Conservation (phyloP, 208 protist species). For the Trypanosoma scelopori region DNA sequence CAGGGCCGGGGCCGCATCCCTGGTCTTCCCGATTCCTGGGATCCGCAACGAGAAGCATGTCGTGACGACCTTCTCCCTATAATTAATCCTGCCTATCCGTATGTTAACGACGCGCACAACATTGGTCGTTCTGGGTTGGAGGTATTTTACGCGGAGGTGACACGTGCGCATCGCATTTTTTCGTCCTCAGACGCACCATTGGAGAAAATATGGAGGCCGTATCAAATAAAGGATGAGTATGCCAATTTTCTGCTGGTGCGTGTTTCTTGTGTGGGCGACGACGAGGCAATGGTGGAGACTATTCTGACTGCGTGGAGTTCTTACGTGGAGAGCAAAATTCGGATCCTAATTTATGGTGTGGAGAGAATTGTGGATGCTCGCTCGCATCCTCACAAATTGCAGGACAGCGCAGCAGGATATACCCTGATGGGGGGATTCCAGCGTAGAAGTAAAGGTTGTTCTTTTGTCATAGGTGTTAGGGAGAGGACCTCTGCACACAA, state of each 20-base stretch:
- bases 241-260: slow-evolving; percentile 54
- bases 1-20: slow-evolving; percentile 30
- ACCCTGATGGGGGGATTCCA: neutral
- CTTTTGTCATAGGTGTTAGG: slow-evolving; percentile 28
- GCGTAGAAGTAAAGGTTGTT: slow-evolving; percentile 1
- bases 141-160: slow-evolving; percentile 64
- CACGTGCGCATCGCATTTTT: slow-evolving; percentile 47
- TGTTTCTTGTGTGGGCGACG: slow-evolving; percentile 33
- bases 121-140: slow-evolving; percentile 69
- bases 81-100: slow-evolving; percentile 97
- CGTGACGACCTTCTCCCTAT: slow-evolving; percentile 92
- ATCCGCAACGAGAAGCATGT: slow-evolving; percentile 32
- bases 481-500: slow-evolving; percentile 1
- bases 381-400: slow-evolving; percentile 43
- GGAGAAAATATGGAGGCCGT: slow-evolving; percentile 50
- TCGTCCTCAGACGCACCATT: slow-evolving; percentile 9
- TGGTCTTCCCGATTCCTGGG: slow-evolving; percentile 71
- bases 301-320: slow-evolving; percentile 61
- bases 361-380: slow-evolving; percentile 70
- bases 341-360: slow-evolving; percentile 72
- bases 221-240: slow-evolving; percentile 40
- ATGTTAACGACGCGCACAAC: slow-evolving; percentile 95
- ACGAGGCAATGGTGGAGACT: slow-evolving; percentile 26
- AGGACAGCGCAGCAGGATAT: slow-evolving; percentile 9
- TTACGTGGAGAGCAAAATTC: slow-evolving; percentile 74